Conservation (phyloP, 1,284 basidiomycete species). For the Naganishia cerealis region DNA sequence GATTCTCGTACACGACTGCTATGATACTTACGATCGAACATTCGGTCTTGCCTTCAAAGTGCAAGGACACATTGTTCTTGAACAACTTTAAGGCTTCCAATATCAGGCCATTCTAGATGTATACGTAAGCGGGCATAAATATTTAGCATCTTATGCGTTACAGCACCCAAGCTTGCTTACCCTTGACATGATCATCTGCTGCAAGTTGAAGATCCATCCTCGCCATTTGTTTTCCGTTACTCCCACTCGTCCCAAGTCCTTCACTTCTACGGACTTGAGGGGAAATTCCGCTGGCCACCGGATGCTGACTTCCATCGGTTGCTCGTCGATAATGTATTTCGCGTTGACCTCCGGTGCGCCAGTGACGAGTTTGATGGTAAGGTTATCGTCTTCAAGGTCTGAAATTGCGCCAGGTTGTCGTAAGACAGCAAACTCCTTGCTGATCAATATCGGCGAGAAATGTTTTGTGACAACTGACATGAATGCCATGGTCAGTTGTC, state of each 20-base stretch:
- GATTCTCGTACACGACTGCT: neutral
- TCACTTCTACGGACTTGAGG: slow-evolving; percentile 80
- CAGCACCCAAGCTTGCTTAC: slow-evolving; percentile 56
- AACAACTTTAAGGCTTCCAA: slow-evolving; percentile 88
- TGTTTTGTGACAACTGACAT: slow-evolving; percentile 76
- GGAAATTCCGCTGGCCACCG: slow-evolving; percentile 89
- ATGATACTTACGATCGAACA: slow-evolving; percentile 67
- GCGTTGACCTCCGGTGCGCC: slow-evolving; percentile 67
- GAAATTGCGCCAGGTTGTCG: slow-evolving; percentile 65
- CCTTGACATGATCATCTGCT: slow-evolving; percentile 84
- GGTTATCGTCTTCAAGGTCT: slow-evolving; percentile 74
- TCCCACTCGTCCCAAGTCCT: slow-evolving; percentile 79
- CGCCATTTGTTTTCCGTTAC: slow-evolving; percentile 89
- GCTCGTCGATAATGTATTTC: slow-evolving; percentile 85
- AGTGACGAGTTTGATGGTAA: slow-evolving; percentile 72
- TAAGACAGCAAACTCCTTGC: slow-evolving; percentile 74
- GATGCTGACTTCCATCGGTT: slow-evolving; percentile 85
- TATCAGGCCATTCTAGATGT: slow-evolving; percentile 77
- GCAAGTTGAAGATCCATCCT: slow-evolving; percentile 88
- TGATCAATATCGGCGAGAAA: slow-evolving; percentile 87
- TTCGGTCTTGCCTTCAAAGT: slow-evolving; percentile 90
- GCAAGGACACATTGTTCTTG: slow-evolving; percentile 86
- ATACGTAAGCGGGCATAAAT: neutral
- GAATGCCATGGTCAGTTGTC: slow-evolving; percentile 75
- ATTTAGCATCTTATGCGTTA: neutral